phyloP scores from a whole-genome alignment of 805 yeast genomes.

The Wickerhamiella alocasiicola region DNA sequence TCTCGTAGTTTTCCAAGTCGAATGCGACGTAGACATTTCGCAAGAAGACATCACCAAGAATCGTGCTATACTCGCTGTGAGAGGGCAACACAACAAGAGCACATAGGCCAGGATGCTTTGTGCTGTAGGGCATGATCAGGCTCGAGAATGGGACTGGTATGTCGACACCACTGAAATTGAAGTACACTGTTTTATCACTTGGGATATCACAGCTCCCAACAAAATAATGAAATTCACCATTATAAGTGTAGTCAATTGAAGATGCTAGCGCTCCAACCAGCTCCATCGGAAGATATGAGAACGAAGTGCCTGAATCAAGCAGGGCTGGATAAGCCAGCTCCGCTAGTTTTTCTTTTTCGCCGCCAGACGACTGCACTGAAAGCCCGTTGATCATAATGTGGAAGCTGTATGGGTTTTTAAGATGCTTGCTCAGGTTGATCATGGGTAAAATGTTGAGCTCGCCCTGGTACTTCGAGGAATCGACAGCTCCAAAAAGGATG shows the following conservation, averaged over 20 bases:
- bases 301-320: constrained; percentile 48
- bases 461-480: constrained; percentile 29
- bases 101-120: constrained; percentile 21
- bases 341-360: background rate
- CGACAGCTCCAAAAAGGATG: constrained; percentile 31
- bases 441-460: constrained; percentile 24
- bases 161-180: constrained; percentile 22
- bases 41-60: constrained; percentile 56
- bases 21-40: constrained; percentile 60
- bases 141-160: constrained; percentile 19
- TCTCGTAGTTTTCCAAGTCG: constrained; percentile 45
- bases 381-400: constrained; percentile 15
- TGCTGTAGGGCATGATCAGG: constrained; percentile 26
- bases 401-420: constrained; percentile 10
- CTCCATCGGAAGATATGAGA: constrained; percentile 35
- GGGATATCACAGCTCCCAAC: constrained; percentile 23
- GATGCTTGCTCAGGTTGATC: constrained; percentile 9
- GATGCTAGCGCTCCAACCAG: constrained; percentile 23
- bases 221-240: constrained; percentile 28
- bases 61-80: constrained; percentile 24
- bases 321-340: constrained; percentile 28
- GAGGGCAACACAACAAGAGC: constrained; percentile 22
- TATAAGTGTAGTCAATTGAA: constrained; percentile 32
- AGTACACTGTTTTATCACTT: constrained; percentile 28
- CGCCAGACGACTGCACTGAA: background rate